A percentile compares a stretch with the other conserved stretches of the same genome.
These are phyloP conservation scores for Penicillium polonicum DNA, from an alignment of 2,329 filamentous ascomycete species.

Conservation along the genomic window DNA sequence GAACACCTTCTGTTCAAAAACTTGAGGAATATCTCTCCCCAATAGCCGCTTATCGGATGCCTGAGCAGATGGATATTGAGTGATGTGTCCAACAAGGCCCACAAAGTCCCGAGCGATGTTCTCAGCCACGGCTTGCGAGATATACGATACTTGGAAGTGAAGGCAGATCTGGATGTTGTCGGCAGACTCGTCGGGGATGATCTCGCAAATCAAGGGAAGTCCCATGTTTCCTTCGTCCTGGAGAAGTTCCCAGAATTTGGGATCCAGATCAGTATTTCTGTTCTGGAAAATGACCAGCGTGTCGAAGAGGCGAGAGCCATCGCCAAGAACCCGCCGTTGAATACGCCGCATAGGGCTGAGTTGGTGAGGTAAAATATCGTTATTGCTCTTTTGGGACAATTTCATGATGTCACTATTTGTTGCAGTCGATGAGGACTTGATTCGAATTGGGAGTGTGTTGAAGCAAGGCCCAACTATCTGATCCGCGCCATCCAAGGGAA, in stretches of 20 bases:
- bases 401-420: slow-evolving; percentile 60
- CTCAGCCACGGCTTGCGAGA: slow-evolving; percentile 24
- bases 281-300: slow-evolving; percentile 78
- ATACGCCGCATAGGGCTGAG: slow-evolving; percentile 72
- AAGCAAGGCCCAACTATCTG: slow-evolving; percentile 84
- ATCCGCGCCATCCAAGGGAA: slow-evolving; percentile 65
- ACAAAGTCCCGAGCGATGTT: slow-evolving; percentile 33
- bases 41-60: slow-evolving; percentile 28
- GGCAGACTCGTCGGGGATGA: slow-evolving; percentile 56
- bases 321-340: slow-evolving; percentile 52
- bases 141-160: slow-evolving; percentile 54
- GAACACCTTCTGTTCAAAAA: slow-evolving; percentile 24
- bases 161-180: slow-evolving; percentile 60
- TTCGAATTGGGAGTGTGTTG: slow-evolving; percentile 76
- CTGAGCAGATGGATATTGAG: slow-evolving; percentile 33
- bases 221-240: slow-evolving; percentile 58
- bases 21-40: slow-evolving; percentile 24
- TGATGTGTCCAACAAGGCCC: slow-evolving; percentile 34
- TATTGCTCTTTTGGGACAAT: slow-evolving; percentile 61
- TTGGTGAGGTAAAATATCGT: slow-evolving; percentile 65
- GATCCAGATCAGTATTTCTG: slow-evolving; percentile 46
- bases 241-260: slow-evolving; percentile 51
- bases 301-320: slow-evolving; percentile 67
- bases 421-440: slow-evolving; percentile 50
- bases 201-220: slow-evolving; percentile 73